Evolutionary conservation across 176 grass and related monocot genomes (phyloP), one percentile per base, ranked within the genome.

Genomic region (Eremochloa ophiuroides): DNA sequence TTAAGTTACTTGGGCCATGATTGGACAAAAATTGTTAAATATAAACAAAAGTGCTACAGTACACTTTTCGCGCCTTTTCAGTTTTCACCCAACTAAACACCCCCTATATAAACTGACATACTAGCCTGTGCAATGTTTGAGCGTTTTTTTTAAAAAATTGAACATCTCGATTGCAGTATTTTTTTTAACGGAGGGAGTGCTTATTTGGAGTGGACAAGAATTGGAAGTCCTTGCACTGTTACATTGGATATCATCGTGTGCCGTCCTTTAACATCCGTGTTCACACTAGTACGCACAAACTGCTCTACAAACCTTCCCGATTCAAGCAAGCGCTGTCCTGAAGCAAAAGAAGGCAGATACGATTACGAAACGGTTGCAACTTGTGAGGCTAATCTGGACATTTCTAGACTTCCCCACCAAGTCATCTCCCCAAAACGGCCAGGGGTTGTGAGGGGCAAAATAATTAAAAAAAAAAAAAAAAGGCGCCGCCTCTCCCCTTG

Each of bases 321-420:
- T 62, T 77, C 72, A n/a, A n/a, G n/a, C n/a, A 87, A 76, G 51
- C 26, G 2, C 50, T 39, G 8, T 23, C 11, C n/a, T 10, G 3
- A n/a, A 51, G 37, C 10, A 11, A 15, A 64, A 39, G 37, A 18
- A 39, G 8, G 11, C 48, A 80, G 58, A 1, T 62, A 28, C 15
- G 76, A 61, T n/a, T n/a, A n/a, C n/a, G n/a, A n/a, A 71, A 29
- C 44, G 16, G 42, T 58, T 85, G 39, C 7, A n/a, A n/a, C n/a
- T n/a, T n/a, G n/a, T n/a, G 20, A 43, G 77, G 71, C 22, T 13
- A 74, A 76, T 41, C 67, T 76, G 18, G 75, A 74, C 71, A 43
- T 80, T 44, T 84, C 67, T 39, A 88, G 77, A 91, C 89, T 85
- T 87, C 71, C 27, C 76, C 53, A 55, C 70, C 81, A 93, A 60